A percentile compares a stretch with the other conserved stretches of the same genome.
Conservation (phyloP, 2,329 filamentous ascomycete species). For the Trichoderma simmonsii region DNA sequence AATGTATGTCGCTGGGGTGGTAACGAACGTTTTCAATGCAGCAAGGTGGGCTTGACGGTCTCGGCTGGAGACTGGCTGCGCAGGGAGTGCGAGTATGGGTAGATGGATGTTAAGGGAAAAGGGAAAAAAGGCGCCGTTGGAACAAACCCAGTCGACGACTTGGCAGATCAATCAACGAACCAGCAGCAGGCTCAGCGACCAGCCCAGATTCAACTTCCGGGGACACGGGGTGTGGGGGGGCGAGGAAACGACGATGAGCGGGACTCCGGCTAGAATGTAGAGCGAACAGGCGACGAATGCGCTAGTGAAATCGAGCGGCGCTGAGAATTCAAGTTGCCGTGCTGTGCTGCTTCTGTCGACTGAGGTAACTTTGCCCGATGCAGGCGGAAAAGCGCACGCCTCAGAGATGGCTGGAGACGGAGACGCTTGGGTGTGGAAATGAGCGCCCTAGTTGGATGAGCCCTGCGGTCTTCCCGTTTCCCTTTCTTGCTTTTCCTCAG, state of each 20-base stretch:
- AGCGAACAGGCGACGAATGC: constrained; percentile 17
- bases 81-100: not conserved
- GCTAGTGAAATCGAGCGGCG: constrained; percentile 4
- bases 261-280: constrained; percentile 16
- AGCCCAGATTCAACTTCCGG: constrained; percentile 18
- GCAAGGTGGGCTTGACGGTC: not conserved
- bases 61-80: constrained; percentile 3
- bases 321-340: not conserved
- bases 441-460: not conserved
- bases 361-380: constrained; percentile 5
- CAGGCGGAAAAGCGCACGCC: constrained; percentile 6
- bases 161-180: constrained; percentile 16
- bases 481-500: not conserved
- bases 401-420: not conserved
- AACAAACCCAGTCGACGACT: constrained; percentile 3
- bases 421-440: constrained; percentile 2
- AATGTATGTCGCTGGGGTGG: not conserved
- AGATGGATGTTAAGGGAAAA: constrained; percentile 14
- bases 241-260: constrained; percentile 8
- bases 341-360: constrained; percentile 10
- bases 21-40: constrained; percentile 15
- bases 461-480: not conserved
- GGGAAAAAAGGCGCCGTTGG: constrained; percentile 8
- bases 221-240: constrained; percentile 19
- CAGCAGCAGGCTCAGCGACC: constrained; percentile 14